Conservation (phyloP, 768 basidiomycete species). For the Lactarius pseudohatsudake region DNA sequence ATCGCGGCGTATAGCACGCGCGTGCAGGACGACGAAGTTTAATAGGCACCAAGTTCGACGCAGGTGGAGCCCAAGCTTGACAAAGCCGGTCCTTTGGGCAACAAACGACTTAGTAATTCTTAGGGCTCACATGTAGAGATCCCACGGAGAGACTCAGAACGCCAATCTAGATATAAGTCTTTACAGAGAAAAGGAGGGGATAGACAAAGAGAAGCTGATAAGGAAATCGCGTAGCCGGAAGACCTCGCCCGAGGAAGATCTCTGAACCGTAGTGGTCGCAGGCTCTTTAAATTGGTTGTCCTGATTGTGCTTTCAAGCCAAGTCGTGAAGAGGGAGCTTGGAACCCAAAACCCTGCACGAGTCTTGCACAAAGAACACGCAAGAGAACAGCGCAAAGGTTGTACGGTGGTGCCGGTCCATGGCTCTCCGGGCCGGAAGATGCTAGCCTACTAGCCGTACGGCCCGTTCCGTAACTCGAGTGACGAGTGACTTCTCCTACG, state of each 20-base stretch:
- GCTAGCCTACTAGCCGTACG: no score
- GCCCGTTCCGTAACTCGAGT: no score
- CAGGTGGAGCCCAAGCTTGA: neutral
- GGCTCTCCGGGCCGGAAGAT: no score
- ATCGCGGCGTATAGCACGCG: neutral
- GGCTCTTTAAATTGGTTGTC: neutral
- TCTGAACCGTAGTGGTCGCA: neutral
- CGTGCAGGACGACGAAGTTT: neutral
- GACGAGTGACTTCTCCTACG: no score
- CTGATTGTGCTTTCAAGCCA: neutral
- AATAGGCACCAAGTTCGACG: neutral
- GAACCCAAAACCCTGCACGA: neutral
- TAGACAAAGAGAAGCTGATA: neutral
- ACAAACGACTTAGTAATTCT: neutral
- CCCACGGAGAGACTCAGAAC: neutral
- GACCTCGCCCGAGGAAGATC: no score
- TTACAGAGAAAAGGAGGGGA: neutral
- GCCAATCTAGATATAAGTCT: neutral
- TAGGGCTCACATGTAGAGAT: neutral
- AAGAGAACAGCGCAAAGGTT: neutral
- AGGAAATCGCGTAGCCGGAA: no score
- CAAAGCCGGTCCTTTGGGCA: neutral
- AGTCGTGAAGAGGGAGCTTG: neutral
- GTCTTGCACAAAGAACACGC: neutral
- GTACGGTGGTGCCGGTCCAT: neutral